A percentile compares a stretch with the other conserved stretches of the same genome.
These are phyloP conservation scores for Helminthosporium solani DNA, from an alignment of 2,329 filamentous ascomycete genomes.

Conservation along the genomic window DNA sequence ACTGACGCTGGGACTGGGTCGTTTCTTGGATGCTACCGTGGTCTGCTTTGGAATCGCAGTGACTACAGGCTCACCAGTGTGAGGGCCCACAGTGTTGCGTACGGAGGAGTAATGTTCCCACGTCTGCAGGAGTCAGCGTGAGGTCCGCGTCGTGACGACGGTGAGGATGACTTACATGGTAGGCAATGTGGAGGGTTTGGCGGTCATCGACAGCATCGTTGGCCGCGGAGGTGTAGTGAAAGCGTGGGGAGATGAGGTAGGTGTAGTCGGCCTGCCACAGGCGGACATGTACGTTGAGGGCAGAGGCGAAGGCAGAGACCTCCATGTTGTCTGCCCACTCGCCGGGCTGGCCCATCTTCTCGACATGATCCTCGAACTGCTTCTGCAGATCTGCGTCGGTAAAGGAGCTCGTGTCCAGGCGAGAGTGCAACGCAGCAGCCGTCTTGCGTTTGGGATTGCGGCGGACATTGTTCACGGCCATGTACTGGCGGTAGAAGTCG, in stretches of 20 bases:
- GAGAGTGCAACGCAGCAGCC: slow-evolving; percentile 46
- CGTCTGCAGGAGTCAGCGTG: slow-evolving; percentile 45
- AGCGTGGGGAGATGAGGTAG: slow-evolving; percentile 51
- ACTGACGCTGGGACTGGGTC: slow-evolving; percentile 54
- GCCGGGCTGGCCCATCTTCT: slow-evolving; percentile 60
- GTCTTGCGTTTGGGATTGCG: slow-evolving; percentile 59
- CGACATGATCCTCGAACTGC: slow-evolving; percentile 57
- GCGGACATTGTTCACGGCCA: slow-evolving; percentile 56
- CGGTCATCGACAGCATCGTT: slow-evolving; percentile 38
- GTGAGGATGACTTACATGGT: slow-evolving; percentile 54
- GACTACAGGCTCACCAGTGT: slow-evolving; percentile 57
- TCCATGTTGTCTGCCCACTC: slow-evolving; percentile 69
- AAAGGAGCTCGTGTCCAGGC: slow-evolving; percentile 49
- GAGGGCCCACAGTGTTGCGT: slow-evolving; percentile 60
- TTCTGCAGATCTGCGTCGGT: slow-evolving; percentile 55
- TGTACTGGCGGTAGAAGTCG: slow-evolving; percentile 65
- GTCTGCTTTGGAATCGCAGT: slow-evolving; percentile 27
- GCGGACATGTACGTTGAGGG: slow-evolving; percentile 62
- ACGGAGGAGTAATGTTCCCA: slow-evolving; percentile 70
- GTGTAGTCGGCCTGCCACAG: slow-evolving; percentile 59
- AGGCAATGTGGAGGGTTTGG: slow-evolving; percentile 59
- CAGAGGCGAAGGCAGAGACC: slow-evolving; percentile 64
- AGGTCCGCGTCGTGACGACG: not conserved
- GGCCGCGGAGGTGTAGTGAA: slow-evolving; percentile 26
- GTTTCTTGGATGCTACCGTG: slow-evolving; percentile 48